Percentiles rank a stretch among this genome's conserved stretches.
Conservation (phyloP, 495 filamentous ascomycete species). For the Neurospora sp. region DNA sequence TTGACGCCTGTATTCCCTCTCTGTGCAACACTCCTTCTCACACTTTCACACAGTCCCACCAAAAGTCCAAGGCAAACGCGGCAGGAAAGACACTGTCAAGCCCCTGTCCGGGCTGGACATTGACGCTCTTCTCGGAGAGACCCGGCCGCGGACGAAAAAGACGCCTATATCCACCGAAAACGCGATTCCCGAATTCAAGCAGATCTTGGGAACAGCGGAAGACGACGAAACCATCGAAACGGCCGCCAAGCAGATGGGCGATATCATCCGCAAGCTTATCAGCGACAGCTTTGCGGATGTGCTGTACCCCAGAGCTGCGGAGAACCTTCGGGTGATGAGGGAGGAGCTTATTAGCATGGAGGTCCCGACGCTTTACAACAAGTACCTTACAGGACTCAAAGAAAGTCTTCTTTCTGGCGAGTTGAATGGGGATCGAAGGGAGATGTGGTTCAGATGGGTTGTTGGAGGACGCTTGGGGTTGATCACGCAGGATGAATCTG, state of each 20-base stretch:
- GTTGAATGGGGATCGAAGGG: conserved; percentile 69
- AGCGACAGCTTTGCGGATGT: conserved; percentile 62
- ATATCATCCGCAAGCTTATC: conserved; percentile 60
- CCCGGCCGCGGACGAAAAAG: conserved; percentile 14
- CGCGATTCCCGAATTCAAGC: conserved; percentile 87
- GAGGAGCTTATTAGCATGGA: conserved; percentile 70
- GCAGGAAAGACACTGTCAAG: conserved; percentile 58
- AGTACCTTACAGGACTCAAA: conserved; percentile 62
- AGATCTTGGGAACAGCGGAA: conserved; percentile 55
- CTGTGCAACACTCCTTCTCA: background rate
- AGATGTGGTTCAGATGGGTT: conserved; percentile 69
- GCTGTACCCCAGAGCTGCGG: conserved; percentile 64
- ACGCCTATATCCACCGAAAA: conserved; percentile 66
- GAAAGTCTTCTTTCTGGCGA: conserved; percentile 56
- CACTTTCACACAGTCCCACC: conserved; percentile 52
- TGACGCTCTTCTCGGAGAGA: conserved; percentile 59
- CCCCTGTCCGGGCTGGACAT: conserved; percentile 90
- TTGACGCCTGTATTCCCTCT: background rate
- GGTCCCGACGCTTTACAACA: conserved; percentile 68
- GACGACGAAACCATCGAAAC: conserved; percentile 52
- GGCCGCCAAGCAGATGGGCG: conserved; percentile 63
- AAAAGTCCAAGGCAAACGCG: conserved; percentile 66
- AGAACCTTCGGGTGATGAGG: conserved; percentile 66
- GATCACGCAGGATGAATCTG: conserved; percentile 52
- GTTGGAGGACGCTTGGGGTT: conserved; percentile 58